Evolutionary conservation across 2,329 filamentous ascomycete genomes (phyloP).

Genomic region (Epichloe elymi): DNA sequence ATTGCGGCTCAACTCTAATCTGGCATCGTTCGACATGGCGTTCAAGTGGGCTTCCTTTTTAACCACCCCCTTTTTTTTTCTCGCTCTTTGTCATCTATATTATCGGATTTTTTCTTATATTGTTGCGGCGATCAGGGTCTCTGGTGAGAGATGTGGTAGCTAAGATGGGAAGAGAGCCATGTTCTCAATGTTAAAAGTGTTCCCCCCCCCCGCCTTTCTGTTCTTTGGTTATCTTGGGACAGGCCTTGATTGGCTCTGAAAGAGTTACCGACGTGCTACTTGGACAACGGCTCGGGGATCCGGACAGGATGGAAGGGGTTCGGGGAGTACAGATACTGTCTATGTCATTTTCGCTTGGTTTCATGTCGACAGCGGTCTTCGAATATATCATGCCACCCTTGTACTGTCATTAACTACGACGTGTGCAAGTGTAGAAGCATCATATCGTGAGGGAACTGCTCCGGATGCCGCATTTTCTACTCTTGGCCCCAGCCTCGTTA

Average conservation of each 20-base stretch:
- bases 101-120: conserved; percentile 16
- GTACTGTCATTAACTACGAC: background rate
- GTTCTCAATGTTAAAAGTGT: conserved; percentile 9
- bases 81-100: conserved; percentile 17
- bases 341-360: conserved; percentile 1
- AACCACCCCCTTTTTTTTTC: too few relatives aligned
- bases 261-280: background rate
- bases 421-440: background rate
- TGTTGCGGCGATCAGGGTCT: conserved; percentile 24
- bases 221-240: background rate
- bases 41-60: conserved; percentile 16
- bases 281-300: background rate
- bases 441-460: background rate
- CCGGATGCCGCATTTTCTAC: background rate
- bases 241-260: background rate
- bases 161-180: conserved; percentile 17
- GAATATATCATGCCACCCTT: conserved; percentile 5
- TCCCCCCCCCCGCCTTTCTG: background rate
- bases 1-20: conserved; percentile 22
- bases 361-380: conserved; percentile 2
- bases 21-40: conserved; percentile 28
- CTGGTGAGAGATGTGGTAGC: conserved; percentile 15
- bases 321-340: background rate
- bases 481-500: too few relatives aligned
- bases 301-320: background rate